phyloP scores from a whole-genome alignment of 768 basidiomycete genomes.

The Pholiota microspora region DNA sequence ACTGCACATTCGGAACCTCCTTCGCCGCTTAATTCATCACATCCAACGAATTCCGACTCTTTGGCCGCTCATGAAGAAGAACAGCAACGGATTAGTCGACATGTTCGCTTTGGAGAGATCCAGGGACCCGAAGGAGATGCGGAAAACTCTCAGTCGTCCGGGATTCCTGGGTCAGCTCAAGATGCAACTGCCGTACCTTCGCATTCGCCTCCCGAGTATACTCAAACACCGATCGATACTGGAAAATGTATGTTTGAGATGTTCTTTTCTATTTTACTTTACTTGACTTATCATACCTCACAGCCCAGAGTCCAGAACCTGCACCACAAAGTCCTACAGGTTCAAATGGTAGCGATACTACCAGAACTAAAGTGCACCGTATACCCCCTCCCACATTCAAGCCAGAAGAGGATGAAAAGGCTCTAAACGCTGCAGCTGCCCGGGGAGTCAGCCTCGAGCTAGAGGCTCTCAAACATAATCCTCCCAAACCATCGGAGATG shows the following conservation, averaged over 20 bases:
- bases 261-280: neutral
- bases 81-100: conserved; percentile 25
- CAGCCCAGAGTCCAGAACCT: neutral
- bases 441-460: conserved; percentile 66
- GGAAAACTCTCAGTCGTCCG: no score
- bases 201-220: neutral
- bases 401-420: conserved; percentile 47
- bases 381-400: conserved; percentile 39
- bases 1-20: conserved; percentile 13
- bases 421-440: conserved; percentile 66
- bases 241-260: neutral
- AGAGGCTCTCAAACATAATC: conserved; percentile 45
- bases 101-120: conserved; percentile 44
- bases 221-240: neutral
- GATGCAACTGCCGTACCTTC: neutral
- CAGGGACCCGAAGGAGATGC: conserved; percentile 37
- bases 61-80: conserved; percentile 16
- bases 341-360: neutral
- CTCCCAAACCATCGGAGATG: conserved; percentile 15
- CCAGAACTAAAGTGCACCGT: conserved; percentile 5
- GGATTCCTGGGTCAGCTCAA: conserved; percentile 10
- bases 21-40: neutral
- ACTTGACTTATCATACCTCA: neutral
- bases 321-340: neutral
- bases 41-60: neutral